Conservation (phyloP, 192 early-diverging fungal species). For the Coemansia sp. region DNA sequence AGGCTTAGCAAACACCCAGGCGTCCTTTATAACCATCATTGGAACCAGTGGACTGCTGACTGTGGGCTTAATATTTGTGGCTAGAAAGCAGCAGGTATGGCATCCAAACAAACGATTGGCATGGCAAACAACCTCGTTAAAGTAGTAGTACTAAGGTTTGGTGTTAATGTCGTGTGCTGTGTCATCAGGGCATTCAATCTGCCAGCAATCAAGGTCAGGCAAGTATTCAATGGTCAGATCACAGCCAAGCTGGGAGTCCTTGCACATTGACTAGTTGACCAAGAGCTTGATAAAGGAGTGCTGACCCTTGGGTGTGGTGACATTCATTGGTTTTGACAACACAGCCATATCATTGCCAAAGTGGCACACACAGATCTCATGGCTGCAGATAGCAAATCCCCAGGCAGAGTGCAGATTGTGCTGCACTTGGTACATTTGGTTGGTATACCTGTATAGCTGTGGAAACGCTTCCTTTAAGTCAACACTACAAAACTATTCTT, state of each 20-base stretch:
- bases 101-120: not conserved
- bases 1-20: not conserved
- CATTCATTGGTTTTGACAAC: not conserved
- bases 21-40: slow-evolving; percentile 18
- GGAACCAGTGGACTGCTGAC: not conserved
- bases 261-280: too few species aligned
- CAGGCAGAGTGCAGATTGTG: too few species aligned
- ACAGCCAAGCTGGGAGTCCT: too few species aligned
- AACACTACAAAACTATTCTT: too few species aligned
- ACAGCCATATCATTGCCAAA: not conserved
- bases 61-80: not conserved
- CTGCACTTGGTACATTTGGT: too few species aligned
- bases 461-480: too few species aligned
- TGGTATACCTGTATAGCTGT: too few species aligned
- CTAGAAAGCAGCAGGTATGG: not conserved
- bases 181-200: not conserved
- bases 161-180: not conserved
- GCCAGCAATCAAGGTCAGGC: not conserved
- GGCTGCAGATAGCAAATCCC: too few species aligned
- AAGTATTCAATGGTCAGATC: not conserved
- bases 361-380: not conserved
- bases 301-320: not conserved
- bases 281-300: not conserved
- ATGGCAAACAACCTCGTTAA: not conserved
- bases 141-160: not conserved